These are phyloP conservation scores for Aspergillus nidulans DNA, from an alignment of 495 filamentous ascomycete genomes.

Conservation along the genomic window DNA sequence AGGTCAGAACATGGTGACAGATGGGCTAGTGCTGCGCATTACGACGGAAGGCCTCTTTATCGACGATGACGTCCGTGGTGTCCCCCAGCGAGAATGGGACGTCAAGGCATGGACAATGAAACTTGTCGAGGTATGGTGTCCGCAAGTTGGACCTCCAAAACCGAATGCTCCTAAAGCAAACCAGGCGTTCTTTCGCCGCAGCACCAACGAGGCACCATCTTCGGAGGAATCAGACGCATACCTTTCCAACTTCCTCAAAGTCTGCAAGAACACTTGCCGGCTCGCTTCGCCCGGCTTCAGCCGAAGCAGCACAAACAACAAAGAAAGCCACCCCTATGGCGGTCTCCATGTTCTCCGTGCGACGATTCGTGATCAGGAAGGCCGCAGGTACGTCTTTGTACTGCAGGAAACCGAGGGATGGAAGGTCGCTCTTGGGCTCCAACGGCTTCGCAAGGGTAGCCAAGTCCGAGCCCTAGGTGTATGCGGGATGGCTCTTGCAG, in stretches of 20 bases:
- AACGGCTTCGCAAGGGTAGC: constrained; percentile 65
- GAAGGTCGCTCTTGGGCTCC: constrained; percentile 84
- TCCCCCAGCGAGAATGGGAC: constrained; percentile 94
- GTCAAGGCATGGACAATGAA: constrained; percentile 97
- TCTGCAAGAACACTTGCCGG: constrained; percentile 60
- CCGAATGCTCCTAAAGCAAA: constrained; percentile 19
- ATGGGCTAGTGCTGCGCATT: constrained; percentile 80
- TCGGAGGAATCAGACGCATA: constrained; percentile 61
- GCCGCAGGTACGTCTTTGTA: constrained; percentile 78
- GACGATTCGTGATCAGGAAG: constrained; percentile 77
- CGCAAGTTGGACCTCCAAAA: constrained; percentile 37
- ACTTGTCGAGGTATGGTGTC: constrained; percentile 83
- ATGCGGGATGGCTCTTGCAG: constrained; percentile 13
- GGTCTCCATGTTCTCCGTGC: constrained; percentile 74
- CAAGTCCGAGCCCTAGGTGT: constrained; percentile 66
- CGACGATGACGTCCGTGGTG: constrained; percentile 84
- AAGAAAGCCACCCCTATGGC: neutral
- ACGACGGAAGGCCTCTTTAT: constrained; percentile 91
- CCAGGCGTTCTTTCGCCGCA: constrained; percentile 32
- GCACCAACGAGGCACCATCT: constrained; percentile 36
- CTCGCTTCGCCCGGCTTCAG: constrained; percentile 32
- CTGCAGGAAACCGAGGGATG: constrained; percentile 79
- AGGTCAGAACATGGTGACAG: constrained; percentile 69
- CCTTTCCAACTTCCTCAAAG: constrained; percentile 51
- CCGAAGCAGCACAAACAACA: constrained; percentile 16